These are phyloP conservation scores for Kondoa subrosea DNA, from an alignment of 768 basidiomycete genomes.

Conservation along the genomic window DNA sequence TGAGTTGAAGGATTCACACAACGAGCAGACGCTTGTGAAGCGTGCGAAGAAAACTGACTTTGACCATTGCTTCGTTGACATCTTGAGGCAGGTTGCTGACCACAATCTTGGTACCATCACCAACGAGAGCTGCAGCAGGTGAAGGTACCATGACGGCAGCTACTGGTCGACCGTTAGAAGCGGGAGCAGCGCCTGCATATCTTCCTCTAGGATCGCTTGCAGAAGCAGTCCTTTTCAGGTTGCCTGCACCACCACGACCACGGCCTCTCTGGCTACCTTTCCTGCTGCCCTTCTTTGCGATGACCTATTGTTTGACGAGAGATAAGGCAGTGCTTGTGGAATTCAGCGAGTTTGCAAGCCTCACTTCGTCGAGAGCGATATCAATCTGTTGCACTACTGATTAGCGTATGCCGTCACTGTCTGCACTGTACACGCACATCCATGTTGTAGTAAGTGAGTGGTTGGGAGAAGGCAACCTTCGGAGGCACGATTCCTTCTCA, in stretches of 20 bases:
- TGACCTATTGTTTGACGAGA: not conserved
- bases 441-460: not conserved
- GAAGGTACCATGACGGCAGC: not conserved
- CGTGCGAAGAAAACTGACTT: slow-evolving; percentile 44
- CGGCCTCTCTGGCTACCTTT: not conserved
- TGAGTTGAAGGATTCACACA: too few species aligned
- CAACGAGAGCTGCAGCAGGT: not conserved
- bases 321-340: too few species aligned
- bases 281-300: slow-evolving; percentile 1
- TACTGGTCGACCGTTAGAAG: not conserved
- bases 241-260: not conserved
- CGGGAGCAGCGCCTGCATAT: not conserved
- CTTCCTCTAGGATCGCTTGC: not conserved
- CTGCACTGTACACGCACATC: not conserved
- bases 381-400: not conserved
- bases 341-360: not conserved
- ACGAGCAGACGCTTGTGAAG: too few species aligned
- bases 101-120: slow-evolving; percentile 53
- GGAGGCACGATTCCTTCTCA: too few species aligned
- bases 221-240: not conserved
- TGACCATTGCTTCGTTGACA: slow-evolving; percentile 83
- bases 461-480: too few species aligned
- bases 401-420: not conserved
- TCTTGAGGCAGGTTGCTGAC: slow-evolving; percentile 84
- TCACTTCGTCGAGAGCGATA: slow-evolving; percentile 1